Base-by-base conservation (phyloP, 352 stramenopile genomes). In the Globisporangium orthogonon region DNA sequence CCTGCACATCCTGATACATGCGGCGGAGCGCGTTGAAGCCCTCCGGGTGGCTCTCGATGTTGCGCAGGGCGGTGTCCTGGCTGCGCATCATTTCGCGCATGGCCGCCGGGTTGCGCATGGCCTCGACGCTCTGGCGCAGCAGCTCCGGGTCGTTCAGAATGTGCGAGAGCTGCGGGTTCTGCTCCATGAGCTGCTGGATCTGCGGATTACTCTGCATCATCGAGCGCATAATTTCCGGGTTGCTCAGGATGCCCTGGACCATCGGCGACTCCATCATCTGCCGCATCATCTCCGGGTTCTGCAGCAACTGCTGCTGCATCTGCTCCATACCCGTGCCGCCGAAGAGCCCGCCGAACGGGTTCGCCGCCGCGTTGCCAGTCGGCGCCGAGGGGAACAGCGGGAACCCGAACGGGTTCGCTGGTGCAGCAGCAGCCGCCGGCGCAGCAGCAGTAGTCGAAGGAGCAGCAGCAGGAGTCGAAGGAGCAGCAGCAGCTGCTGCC, bases 1-100 rank as follows among this genome's bases (percentile, higher is more conserved):
- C 96, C 63, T 99, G 94, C 13, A 98, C 94, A 50, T 96, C 88
- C 37, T 93, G 82, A 63, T 97, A 97, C 86, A 98, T 97, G 46
- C 90, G 81, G 23, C 89, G 83, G n/a, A 99, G 70, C 1, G 96
- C 96, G 66, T 97, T 97, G 68, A 99, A 99, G 37, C 97, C 97
- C 45, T 98, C 96, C 0, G 96, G 96, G 50, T 98, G 93, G 62
- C 96, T 98, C 72, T 98, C 94, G 58, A 99, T 95, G 69, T 99
- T 97, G 47, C 83, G 86, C 75, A 99, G 83, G 17, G 96, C 96
- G 49, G 97, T 94, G 76, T 99, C 97, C 67, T 99, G 96, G 72
- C 82, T 96, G 5, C 96, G 83, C 94, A 99, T 98, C 74, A 97
- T 97, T 64, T 99, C 92, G 45, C 95, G 89, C 89, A 98, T 97